Evolutionary conservation across 163 green algal genomes (phyloP).

Genomic region (Prototheca wickerhamii): DNA sequence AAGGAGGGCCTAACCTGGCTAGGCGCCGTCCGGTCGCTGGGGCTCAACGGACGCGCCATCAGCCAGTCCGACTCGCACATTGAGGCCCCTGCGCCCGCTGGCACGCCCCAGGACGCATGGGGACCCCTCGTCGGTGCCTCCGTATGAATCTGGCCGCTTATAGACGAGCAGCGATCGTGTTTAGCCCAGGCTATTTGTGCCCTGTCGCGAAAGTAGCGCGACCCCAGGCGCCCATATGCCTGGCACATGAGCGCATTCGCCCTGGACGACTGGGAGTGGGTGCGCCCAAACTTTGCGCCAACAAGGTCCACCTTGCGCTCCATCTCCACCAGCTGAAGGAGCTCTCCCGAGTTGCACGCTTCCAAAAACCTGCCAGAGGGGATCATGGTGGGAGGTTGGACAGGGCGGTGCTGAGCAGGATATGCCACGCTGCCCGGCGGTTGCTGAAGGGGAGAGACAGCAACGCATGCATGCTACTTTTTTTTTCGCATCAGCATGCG

Average conservation of each 20-base stretch:
- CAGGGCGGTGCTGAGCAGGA: neutral
- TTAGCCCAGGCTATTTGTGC: neutral
- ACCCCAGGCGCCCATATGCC: constrained; percentile 4
- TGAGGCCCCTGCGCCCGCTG: too few species aligned
- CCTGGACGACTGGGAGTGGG: constrained; percentile 5
- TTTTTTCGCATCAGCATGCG: too few species aligned
- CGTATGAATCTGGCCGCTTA: too few species aligned
- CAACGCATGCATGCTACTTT: too few species aligned
- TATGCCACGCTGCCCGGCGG: too few species aligned
- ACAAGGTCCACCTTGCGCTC: constrained; percentile 18
- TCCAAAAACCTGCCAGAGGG: neutral
- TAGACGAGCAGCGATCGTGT: neutral
- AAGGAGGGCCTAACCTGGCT: too few species aligned
- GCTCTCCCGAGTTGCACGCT: neutral
- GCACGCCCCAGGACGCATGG: too few species aligned
- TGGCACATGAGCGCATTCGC: constrained; percentile 19
- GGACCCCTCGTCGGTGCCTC: too few species aligned
- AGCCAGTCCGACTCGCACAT: too few species aligned
- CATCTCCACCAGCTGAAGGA: constrained; percentile 7
- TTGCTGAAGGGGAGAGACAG: too few species aligned
- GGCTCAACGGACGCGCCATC: too few species aligned
- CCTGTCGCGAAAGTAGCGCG: neutral
- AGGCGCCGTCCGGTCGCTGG: too few species aligned
- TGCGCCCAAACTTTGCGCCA: constrained; percentile 6
- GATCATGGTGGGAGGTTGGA: neutral